Evolutionary conservation across 2,329 filamentous ascomycete genomes (phyloP).

Genomic region (Neospermospora avenae): DNA sequence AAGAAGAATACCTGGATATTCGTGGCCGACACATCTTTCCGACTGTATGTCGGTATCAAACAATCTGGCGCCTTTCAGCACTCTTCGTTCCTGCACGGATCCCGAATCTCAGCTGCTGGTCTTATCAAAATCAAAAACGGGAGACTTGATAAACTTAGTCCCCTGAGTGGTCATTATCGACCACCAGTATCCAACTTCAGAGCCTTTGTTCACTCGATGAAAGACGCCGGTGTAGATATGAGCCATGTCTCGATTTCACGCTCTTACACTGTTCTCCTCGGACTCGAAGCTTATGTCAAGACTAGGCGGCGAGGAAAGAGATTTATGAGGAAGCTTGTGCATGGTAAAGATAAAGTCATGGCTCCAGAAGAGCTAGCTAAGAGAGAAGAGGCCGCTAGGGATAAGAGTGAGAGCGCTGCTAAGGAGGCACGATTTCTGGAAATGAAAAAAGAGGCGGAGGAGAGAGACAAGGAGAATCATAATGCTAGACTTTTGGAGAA

Average conservation of each 20-base stretch:
- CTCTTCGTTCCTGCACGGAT: conserved; percentile 81
- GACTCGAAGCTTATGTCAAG: conserved; percentile 75
- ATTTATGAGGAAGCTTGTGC: conserved; percentile 46
- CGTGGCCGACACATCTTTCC: conserved; percentile 79
- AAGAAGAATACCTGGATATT: conserved; percentile 94
- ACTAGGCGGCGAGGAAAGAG: conserved; percentile 61
- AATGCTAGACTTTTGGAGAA: conserved; percentile 41
- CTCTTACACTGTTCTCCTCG: conserved; percentile 77
- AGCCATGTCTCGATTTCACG: conserved; percentile 73
- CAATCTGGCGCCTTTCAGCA: conserved; percentile 86
- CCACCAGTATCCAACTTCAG: conserved; percentile 77
- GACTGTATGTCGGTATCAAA: conserved; percentile 88
- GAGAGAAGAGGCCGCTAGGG: conserved; percentile 56
- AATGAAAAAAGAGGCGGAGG: conserved; percentile 25
- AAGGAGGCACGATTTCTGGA: conserved; percentile 44
- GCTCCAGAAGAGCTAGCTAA: conserved; percentile 56
- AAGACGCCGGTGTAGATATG: conserved; percentile 74
- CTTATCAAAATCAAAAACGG: conserved; percentile 83
- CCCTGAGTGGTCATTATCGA: conserved; percentile 75
- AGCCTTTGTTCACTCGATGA: conserved; percentile 71
- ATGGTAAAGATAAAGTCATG: conserved; percentile 56
- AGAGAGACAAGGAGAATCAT: conserved; percentile 21
- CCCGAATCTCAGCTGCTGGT: conserved; percentile 77
- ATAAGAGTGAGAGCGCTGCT: conserved; percentile 57
- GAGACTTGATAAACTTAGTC: conserved; percentile 69